Percentiles rank a stretch among this genome's conserved stretches.
These are phyloP conservation scores for Chrysanthemum makinoi DNA, from an alignment of 129 eudicot species.

Conservation along the genomic window DNA sequence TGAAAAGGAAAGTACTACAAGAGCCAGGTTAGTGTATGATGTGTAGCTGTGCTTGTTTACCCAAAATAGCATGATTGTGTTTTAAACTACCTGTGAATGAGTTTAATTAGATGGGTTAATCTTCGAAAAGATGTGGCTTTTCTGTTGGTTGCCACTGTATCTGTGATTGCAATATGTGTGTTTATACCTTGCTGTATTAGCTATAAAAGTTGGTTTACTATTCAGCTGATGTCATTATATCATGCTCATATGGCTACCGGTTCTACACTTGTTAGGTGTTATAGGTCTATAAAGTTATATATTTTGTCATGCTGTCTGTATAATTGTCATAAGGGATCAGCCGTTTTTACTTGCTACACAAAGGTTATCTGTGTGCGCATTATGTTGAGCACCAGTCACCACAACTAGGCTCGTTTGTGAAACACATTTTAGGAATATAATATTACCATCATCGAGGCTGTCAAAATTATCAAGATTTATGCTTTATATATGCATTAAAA, in stretches of 20 bases:
- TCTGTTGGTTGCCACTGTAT: conserved; percentile 9
- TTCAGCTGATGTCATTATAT: not conserved
- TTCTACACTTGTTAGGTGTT: conserved; percentile 5
- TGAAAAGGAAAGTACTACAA: conserved; percentile 32
- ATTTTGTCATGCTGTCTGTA: not conserved
- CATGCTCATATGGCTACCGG: conserved; percentile 1
- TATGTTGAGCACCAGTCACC: not conserved
- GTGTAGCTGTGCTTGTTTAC: not conserved
- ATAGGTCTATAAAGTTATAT: not conserved
- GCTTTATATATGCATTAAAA: not conserved
- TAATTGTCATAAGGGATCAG: not conserved
- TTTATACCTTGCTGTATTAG: not conserved
- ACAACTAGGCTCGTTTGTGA: no score
- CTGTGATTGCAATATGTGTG: not conserved
- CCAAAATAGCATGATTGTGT: conserved; percentile 1
- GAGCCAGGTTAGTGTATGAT: conserved; percentile 46
- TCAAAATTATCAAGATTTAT: no score
- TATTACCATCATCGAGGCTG: no score
- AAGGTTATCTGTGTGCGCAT: not conserved
- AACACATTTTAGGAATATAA: no score
- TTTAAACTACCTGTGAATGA: not conserved
- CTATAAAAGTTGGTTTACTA: not conserved
- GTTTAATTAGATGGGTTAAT: not conserved
- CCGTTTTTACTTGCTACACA: conserved; percentile 1
- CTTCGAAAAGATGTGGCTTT: not conserved